Evolutionary conservation across 305 asterid species (phyloP).

Genomic region (Rubia occidens): DNA sequence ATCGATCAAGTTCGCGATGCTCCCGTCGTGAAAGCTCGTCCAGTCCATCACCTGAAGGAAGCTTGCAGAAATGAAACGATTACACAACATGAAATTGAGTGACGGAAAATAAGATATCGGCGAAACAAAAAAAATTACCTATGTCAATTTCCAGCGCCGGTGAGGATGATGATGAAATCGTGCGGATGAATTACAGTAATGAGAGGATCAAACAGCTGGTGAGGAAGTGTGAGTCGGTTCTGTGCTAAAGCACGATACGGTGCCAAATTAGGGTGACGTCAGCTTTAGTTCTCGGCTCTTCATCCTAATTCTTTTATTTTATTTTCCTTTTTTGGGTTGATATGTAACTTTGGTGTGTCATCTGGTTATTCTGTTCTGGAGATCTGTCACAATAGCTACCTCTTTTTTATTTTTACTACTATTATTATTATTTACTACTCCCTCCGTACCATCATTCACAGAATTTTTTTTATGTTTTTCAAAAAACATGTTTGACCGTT

Average conservation of each 20-base stretch:
- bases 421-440: too few relatives aligned
- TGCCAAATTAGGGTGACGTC: constrained; percentile 1
- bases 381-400: not conserved
- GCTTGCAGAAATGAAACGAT: not conserved
- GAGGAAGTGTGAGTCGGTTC: constrained; percentile 15
- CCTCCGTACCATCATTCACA: too few relatives aligned
- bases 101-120: not conserved
- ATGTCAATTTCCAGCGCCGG: not conserved
- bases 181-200: not conserved
- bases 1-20: constrained; percentile 65
- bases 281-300: not conserved
- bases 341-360: not conserved
- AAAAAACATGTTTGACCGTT: too few relatives aligned
- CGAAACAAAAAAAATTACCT: constrained; percentile 2
- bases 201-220: constrained; percentile 2
- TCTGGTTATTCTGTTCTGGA: not conserved
- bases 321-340: not conserved
- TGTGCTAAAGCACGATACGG: constrained; percentile 8
- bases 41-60: constrained; percentile 27
- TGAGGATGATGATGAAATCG: not conserved
- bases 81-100: not conserved
- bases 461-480: too few relatives aligned
- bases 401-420: too few relatives aligned
- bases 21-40: constrained; percentile 65
- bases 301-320: not conserved